Conservation (phyloP, 1,139 yeast genomes). For the Casaregolazyma suthepensis region DNA sequence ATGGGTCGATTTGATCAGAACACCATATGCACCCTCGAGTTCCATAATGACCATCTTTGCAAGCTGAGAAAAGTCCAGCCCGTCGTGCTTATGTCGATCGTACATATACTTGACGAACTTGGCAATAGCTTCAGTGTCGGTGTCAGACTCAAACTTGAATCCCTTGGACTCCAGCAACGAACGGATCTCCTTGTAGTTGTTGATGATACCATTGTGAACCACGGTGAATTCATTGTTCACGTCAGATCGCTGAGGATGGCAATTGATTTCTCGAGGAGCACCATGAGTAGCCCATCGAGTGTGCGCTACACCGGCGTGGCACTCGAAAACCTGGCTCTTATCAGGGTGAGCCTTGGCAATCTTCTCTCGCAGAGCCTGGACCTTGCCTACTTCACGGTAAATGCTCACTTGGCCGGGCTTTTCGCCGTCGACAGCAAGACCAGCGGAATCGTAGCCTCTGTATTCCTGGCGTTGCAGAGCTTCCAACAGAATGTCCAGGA, state of each 20-base stretch:
- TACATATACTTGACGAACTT: constrained; percentile 87
- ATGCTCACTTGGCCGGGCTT: constrained; percentile 45
- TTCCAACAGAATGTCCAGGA: constrained; percentile 79
- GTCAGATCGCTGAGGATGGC: constrained; percentile 96
- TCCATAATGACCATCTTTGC: constrained; percentile 90
- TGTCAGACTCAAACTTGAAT: constrained; percentile 78
- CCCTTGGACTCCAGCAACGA: constrained; percentile 78
- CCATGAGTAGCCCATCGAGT: constrained; percentile 99
- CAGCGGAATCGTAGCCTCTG: constrained; percentile 97
- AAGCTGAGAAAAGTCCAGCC: constrained; percentile 81
- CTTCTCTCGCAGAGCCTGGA: constrained; percentile 67
- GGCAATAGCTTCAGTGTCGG: constrained; percentile 98
- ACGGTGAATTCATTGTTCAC: constrained; percentile 74
- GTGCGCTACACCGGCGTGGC: constrained; percentile 96
- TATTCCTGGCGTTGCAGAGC: constrained; percentile 93
- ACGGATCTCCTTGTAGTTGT: constrained; percentile 87
- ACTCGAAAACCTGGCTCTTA: constrained; percentile 61
- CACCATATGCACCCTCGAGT: constrained; percentile 96
- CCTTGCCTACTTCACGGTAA: constrained; percentile 89
- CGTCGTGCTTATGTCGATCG: constrained; percentile 68
- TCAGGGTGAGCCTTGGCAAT: constrained; percentile 45
- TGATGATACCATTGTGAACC: constrained; percentile 97
- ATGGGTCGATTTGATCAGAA: constrained; percentile 83
- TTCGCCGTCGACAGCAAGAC: constrained; percentile 92
- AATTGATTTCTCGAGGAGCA: constrained; percentile 75